Evolutionary conservation across 805 yeast genomes (phyloP), one percentile per base, ranked within the genome.

Genomic region (Candida argentea): DNA sequence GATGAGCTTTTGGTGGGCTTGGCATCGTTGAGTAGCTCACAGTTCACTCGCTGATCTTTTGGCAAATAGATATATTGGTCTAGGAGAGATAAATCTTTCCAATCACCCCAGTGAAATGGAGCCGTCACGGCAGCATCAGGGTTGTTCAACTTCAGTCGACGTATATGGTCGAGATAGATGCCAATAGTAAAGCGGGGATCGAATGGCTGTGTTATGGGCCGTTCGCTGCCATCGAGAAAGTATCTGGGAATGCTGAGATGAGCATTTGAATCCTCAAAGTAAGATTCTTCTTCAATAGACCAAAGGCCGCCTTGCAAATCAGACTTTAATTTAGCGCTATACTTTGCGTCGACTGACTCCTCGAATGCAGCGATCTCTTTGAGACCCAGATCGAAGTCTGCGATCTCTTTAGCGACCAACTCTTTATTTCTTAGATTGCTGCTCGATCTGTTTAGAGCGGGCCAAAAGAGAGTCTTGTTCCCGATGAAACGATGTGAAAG

Each of bases 101-200:
- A 70, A 42, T 71, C 77, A 32, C 55, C 57, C 77, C 76, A 71
- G 37, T 69, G 70, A 47, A 71, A 70, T 0, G 71, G 37, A 2
- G 39, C 33, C 8, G 31, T 33, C 6, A 39, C 43, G 6, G 26
- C 7, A 13, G 29, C 24, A 11, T 25, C 25, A 4, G 21, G 10
- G 11, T 32, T 25, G 5, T 36, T 31, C n/a, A 38, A 36, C 36
- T 47, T 31, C n/a, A n/a, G n/a, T n/a, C n/a, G n/a, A 24, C 29
- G 18, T 12, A 44, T 26, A 31, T 36, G 27, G 23, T 37, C 31
- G 29, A 36, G 43, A 33, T 48, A 48, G 10, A 48, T 17, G 10
- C 41, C 47, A 19, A 46, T 27, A 12, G 54, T 48, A 29, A 48
- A 40, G 12, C 52, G 36, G 1, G 54, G 54, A 15, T 48, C 54